These are phyloP conservation scores for Diospyros lotus DNA, from an alignment of 148 eudicot species.

Conservation along the genomic window DNA sequence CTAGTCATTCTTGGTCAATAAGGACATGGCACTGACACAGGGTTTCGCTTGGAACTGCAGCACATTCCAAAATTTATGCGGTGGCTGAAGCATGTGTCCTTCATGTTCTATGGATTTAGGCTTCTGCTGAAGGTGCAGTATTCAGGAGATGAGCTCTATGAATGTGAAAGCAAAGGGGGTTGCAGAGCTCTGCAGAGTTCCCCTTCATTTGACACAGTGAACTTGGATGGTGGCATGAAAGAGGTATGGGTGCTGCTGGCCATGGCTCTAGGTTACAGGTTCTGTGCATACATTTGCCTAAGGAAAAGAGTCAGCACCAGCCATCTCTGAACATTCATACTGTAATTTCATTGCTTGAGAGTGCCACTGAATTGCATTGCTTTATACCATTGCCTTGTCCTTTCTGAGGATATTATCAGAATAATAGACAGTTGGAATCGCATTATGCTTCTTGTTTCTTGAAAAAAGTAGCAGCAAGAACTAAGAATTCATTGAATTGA, in stretches of 20 bases:
- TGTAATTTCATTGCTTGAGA: neutral
- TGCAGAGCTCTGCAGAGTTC: slow-evolving; percentile 80
- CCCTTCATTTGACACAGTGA: slow-evolving; percentile 84
- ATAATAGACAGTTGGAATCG: neutral
- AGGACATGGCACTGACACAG: neutral
- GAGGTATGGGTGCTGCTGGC: slow-evolving; percentile 92
- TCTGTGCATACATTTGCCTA: slow-evolving; percentile 71
- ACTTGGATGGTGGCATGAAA: slow-evolving; percentile 64
- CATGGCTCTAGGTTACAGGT: slow-evolving; percentile 76
- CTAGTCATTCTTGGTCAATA: too few species aligned
- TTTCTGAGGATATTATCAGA: neutral
- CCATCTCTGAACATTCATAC: slow-evolving; percentile 36
- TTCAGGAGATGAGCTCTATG: slow-evolving; percentile 70
- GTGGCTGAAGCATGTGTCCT: slow-evolving; percentile 88
- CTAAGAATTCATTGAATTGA: too few species aligned
- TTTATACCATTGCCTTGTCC: neutral
- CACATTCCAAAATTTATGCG: slow-evolving; percentile 87
- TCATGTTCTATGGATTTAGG: slow-evolving; percentile 80
- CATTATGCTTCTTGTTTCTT: too few species aligned
- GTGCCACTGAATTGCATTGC: neutral
- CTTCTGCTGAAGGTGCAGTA: slow-evolving; percentile 73
- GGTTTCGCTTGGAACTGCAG: slow-evolving; percentile 32
- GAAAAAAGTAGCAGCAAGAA: neutral
- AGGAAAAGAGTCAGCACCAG: slow-evolving; percentile 51
- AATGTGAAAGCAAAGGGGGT: slow-evolving; percentile 73